Evolutionary conservation across 2,329 filamentous ascomycete genomes (phyloP).

Genomic region (Colletotrichum tropicale): DNA sequence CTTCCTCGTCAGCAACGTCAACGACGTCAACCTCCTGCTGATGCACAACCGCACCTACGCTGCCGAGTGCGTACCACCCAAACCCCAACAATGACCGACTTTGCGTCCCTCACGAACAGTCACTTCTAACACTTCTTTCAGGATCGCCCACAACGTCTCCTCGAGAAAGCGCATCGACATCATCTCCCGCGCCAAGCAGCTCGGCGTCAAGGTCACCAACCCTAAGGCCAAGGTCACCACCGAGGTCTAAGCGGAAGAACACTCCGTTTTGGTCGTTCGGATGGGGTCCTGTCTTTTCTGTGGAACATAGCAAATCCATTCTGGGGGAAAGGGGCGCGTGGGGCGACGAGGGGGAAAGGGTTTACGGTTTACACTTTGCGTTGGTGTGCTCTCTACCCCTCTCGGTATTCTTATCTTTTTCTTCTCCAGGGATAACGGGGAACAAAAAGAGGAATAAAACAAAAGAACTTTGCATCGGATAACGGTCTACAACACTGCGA

Average conservation of each 20-base stretch:
- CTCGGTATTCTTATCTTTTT: neutral
- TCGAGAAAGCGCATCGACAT: slow-evolving; percentile 99
- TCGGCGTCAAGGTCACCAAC: slow-evolving; percentile 99
- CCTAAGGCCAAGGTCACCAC: slow-evolving; percentile 98
- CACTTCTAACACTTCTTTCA: slow-evolving; percentile 42
- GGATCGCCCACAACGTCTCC: slow-evolving; percentile 97
- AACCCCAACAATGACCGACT: neutral
- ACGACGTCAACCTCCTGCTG: slow-evolving; percentile 95
- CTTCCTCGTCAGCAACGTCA: slow-evolving; percentile 97
- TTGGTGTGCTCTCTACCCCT: slow-evolving; percentile 19
- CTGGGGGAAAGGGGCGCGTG: neutral
- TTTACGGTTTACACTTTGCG: slow-evolving; percentile 17
- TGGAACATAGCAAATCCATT: neutral
- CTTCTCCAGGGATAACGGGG: neutral
- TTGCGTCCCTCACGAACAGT: neutral
- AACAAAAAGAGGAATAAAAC: slow-evolving; percentile 1
- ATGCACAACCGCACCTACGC: slow-evolving; percentile 99
- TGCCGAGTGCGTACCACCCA: slow-evolving; percentile 80
- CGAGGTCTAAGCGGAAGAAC: slow-evolving; percentile 69
- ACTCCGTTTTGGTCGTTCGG: neutral
- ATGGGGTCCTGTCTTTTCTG: neutral
- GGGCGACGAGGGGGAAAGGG: neutral
- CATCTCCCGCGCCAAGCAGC: slow-evolving; percentile 94
- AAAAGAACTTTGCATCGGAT: slow-evolving; percentile 17
- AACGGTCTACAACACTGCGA: slow-evolving; percentile 21